Conservation (phyloP, 495 filamentous ascomycete genomes). For the Aspergillus sclerotioniger region DNA sequence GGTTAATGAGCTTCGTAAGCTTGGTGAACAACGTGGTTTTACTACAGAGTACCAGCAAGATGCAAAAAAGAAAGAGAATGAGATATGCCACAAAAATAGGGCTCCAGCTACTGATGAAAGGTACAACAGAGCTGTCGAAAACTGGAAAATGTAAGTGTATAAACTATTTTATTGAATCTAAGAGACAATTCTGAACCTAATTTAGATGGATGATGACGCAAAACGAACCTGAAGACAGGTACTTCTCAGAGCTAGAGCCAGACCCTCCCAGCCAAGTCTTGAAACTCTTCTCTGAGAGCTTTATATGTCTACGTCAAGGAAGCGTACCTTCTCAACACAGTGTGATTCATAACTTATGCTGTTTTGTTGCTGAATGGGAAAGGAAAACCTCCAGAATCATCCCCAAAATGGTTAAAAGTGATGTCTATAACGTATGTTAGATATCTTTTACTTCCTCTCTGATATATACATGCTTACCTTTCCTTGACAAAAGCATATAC, state of each 20-base stretch:
- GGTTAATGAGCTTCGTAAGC: constrained; percentile 7
- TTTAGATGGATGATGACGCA: constrained; percentile 7
- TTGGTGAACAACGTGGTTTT: constrained; percentile 7
- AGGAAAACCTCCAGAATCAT: not conserved
- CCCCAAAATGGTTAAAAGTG: not conserved
- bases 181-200: not conserved
- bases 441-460: constrained; percentile 4
- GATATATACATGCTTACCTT: not conserved
- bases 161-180: constrained; percentile 1
- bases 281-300: constrained; percentile 8
- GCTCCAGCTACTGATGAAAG: constrained; percentile 8
- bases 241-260: not conserved
- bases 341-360: constrained; percentile 6
- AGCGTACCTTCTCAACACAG: not conserved
- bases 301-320: not conserved
- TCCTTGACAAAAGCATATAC: constrained; percentile 21
- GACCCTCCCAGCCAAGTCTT: constrained; percentile 2
- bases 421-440: constrained; percentile 11
- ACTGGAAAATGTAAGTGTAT: constrained; percentile 4
- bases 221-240: constrained; percentile 9
- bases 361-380: constrained; percentile 6
- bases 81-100: constrained; percentile 6
- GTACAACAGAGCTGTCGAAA: constrained; percentile 5
- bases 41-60: constrained; percentile 3
- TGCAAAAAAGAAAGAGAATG: constrained; percentile 6